Evolutionary conservation across 2,329 filamentous ascomycete species (phyloP).

Genomic region (Blastomyces gilchristii): DNA sequence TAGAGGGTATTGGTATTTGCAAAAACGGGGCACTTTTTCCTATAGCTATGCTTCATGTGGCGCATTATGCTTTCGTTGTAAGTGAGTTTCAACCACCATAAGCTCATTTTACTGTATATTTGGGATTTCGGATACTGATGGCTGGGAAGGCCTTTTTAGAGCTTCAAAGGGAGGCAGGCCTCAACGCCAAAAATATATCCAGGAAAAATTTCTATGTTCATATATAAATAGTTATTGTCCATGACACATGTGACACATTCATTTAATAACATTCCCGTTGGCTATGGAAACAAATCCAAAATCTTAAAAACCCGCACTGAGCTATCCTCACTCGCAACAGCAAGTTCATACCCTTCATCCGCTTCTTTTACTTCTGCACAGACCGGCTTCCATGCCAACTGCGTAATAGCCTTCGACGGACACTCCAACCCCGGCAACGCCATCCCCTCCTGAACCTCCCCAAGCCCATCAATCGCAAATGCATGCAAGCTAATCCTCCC

Average conservation of each 20-base stretch:
- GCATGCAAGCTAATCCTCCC: slow-evolving; percentile 37
- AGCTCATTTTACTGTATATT: background rate
- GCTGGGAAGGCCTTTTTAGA: background rate
- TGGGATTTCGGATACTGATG: background rate
- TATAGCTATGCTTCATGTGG: slow-evolving; percentile 12
- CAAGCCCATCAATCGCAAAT: slow-evolving; percentile 26
- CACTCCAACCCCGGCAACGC: slow-evolving; percentile 34
- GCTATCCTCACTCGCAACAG: slow-evolving; percentile 39
- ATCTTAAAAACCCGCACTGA: slow-evolving; percentile 34
- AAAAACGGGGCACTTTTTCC: slow-evolving; percentile 16
- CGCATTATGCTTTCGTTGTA: background rate
- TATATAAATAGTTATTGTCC: background rate
- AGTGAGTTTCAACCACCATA: background rate
- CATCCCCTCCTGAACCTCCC: slow-evolving; percentile 21
- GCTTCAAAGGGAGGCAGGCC: background rate
- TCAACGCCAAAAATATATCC: slow-evolving; percentile 4
- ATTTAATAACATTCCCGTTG: background rate
- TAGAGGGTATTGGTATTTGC: background rate
- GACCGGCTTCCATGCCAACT: slow-evolving; percentile 58
- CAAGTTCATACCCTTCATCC: slow-evolving; percentile 27
- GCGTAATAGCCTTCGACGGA: slow-evolving; percentile 55
- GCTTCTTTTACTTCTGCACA: slow-evolving; percentile 13
- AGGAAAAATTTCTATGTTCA: background rate
- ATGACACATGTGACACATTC: background rate
- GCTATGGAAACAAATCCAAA: slow-evolving; percentile 20